Evolutionary conservation across 306 rosid species (phyloP).

Genomic region (Cucurbita argyrosperma): DNA sequence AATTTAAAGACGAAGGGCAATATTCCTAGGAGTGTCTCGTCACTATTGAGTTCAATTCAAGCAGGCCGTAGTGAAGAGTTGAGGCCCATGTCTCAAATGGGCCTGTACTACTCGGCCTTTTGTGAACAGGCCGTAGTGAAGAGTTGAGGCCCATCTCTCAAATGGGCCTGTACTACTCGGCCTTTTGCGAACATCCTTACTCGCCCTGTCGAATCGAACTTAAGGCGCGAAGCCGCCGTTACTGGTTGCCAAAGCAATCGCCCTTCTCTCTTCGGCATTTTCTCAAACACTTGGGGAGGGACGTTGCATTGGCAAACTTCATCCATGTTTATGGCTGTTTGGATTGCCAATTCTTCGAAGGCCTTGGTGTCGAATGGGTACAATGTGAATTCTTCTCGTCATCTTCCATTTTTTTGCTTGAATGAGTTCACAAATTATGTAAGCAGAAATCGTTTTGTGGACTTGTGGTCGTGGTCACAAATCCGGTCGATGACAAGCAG

Average conservation of each 20-base stretch:
- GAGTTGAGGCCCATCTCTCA: not conserved
- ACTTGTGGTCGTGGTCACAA: slow-evolving; percentile 10
- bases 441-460: not conserved
- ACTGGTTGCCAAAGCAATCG: not conserved
- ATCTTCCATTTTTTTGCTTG: not conserved
- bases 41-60: not conserved
- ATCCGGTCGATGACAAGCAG: slow-evolving; percentile 35
- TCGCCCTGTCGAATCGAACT: not conserved
- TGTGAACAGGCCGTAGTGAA: too few relatives aligned
- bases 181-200: not conserved
- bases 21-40: not conserved
- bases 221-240: not conserved
- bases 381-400: not conserved
- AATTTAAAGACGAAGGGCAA: too few relatives aligned
- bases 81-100: not conserved
- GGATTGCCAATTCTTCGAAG: not conserved
- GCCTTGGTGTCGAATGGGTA: not conserved
- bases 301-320: not conserved
- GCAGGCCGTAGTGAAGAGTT: not conserved
- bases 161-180: not conserved
- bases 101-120: not conserved
- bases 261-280: not conserved
- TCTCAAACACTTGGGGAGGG: not conserved
- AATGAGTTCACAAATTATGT: not conserved
- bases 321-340: not conserved